Percentiles rank a stretch among this genome's conserved stretches.
Conservation (phyloP, 129 eudicot species). For the Centella asiatica region DNA sequence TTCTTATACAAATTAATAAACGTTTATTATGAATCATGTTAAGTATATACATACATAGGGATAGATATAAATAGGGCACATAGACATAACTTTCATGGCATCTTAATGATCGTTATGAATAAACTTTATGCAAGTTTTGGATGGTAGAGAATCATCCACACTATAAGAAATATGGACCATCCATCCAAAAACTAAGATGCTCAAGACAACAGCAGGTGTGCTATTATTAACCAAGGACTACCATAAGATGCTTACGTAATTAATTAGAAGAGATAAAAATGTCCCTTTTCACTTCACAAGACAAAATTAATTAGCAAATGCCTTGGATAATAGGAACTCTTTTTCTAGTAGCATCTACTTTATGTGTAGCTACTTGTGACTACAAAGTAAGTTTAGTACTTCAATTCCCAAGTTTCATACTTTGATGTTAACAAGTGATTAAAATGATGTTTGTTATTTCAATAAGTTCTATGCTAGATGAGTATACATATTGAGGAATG, state of each 20-base stretch:
- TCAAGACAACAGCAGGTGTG: not conserved
- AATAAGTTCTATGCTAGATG: no score
- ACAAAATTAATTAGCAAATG: not conserved
- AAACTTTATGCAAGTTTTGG: not conserved
- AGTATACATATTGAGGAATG: no score
- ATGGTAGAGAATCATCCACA: slow-evolving; percentile 12
- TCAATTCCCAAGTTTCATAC: no score
- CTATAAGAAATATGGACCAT: not conserved
- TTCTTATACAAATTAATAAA: no score
- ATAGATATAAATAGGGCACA: not conserved
- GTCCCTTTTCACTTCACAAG: not conserved
- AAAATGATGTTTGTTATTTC: no score
- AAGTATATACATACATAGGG: not conserved
- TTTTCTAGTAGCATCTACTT: no score
- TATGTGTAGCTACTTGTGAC: no score
- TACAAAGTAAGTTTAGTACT: no score
- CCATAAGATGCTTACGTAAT: not conserved
- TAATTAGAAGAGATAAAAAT: not conserved
- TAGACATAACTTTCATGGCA: not conserved
- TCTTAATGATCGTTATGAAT: not conserved
- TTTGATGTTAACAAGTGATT: no score
- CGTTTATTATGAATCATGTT: not conserved
- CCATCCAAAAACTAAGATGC: not conserved
- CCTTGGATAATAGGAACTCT: not conserved
- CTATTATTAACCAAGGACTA: not conserved